Conservation (phyloP, 2,329 filamentous ascomycete species). For the Pyrenochaeta sp. region DNA sequence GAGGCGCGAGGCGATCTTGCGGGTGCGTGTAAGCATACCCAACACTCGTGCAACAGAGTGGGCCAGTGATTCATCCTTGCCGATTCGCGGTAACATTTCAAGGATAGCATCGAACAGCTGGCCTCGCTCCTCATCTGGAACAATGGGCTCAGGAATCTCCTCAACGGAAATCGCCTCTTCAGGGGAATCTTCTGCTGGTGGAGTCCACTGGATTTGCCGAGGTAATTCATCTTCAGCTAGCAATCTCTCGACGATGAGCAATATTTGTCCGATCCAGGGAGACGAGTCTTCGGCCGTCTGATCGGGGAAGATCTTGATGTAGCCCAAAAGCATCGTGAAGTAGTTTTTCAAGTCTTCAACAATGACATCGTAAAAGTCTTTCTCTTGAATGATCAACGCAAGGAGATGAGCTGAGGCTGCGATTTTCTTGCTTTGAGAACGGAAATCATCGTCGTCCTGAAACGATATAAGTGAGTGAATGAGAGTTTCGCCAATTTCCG, state of each 20-base stretch:
- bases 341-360: slow-evolving; percentile 77
- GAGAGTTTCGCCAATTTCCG: slow-evolving; percentile 82
- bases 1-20: slow-evolving; percentile 75
- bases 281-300: slow-evolving; percentile 79
- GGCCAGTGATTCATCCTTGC: slow-evolving; percentile 85
- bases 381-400: slow-evolving; percentile 84
- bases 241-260: slow-evolving; percentile 88
- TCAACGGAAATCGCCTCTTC: slow-evolving; percentile 64
- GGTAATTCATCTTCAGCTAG: slow-evolving; percentile 90
- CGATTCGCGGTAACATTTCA: slow-evolving; percentile 82
- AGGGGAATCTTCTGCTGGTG: slow-evolving; percentile 57
- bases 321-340: slow-evolving; percentile 76
- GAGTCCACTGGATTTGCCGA: slow-evolving; percentile 73
- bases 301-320: slow-evolving; percentile 74
- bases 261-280: slow-evolving; percentile 89
- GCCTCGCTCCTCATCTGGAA: slow-evolving; percentile 71
- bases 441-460: slow-evolving; percentile 64
- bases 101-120: slow-evolving; percentile 79
- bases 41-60: slow-evolving; percentile 83
- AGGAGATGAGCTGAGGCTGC: slow-evolving; percentile 92
- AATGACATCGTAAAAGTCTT: slow-evolving; percentile 78
- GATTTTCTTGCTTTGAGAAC: slow-evolving; percentile 70
- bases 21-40: slow-evolving; percentile 84
- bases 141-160: slow-evolving; percentile 65
- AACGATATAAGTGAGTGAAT: slow-evolving; percentile 80